These are phyloP conservation scores for Starmerella ratchasimensis DNA, from an alignment of 805 yeast genomes.

Conservation along the genomic window DNA sequence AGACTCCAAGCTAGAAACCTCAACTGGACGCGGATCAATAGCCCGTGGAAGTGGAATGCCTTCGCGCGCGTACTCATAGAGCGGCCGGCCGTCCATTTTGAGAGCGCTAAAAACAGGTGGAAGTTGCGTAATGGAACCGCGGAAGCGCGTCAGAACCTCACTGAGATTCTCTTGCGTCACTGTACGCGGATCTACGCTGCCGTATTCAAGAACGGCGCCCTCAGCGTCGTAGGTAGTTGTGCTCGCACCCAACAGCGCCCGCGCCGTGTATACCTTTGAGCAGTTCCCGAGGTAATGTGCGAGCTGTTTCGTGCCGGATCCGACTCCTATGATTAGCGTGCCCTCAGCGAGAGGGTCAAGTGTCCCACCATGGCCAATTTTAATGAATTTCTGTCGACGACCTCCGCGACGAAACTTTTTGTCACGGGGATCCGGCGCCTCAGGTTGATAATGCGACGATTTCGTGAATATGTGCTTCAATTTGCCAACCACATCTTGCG, in stretches of 20 bases:
- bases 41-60: slow-evolving; percentile 72
- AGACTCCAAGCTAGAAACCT: slow-evolving; percentile 41
- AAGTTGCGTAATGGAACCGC: slow-evolving; percentile 73
- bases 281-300: slow-evolving; percentile 61
- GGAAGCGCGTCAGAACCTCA: slow-evolving; percentile 41
- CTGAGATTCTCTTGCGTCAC: slow-evolving; percentile 37
- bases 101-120: slow-evolving; percentile 94
- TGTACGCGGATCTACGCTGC: slow-evolving; percentile 39
- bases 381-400: slow-evolving; percentile 31
- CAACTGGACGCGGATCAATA: slow-evolving; percentile 65
- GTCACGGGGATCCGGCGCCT: slow-evolving; percentile 3
- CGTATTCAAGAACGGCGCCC: slow-evolving; percentile 59
- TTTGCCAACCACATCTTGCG: slow-evolving; percentile 56
- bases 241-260: slow-evolving; percentile 73
- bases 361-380: slow-evolving; percentile 98
- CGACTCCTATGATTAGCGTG: slow-evolving; percentile 78
- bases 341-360: slow-evolving; percentile 95
- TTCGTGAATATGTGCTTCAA: slow-evolving; percentile 50
- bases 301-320: slow-evolving; percentile 73
- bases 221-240: slow-evolving; percentile 92
- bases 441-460: slow-evolving; percentile 40
- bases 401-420: slow-evolving; percentile 21
- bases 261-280: slow-evolving; percentile 65
- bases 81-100: slow-evolving; percentile 84
- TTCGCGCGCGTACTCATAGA: slow-evolving; percentile 86